Evolutionary conservation across 495 filamentous ascomycete genomes (phyloP), one percentile per base, ranked within the genome.

Genomic region (Aspergillus diversus): DNA sequence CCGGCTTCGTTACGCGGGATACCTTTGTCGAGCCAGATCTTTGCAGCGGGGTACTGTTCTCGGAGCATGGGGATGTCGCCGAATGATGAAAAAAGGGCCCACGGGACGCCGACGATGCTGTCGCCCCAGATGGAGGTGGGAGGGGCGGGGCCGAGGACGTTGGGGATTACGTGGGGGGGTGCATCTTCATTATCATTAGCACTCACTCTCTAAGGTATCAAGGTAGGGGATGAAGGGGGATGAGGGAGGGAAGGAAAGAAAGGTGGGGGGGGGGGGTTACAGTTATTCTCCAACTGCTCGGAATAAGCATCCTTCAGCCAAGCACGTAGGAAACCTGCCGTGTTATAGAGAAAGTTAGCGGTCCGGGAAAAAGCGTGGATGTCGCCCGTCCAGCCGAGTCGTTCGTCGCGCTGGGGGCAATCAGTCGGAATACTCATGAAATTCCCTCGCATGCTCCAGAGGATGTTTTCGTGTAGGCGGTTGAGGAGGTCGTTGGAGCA

Each of bases 351-450:
- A 62, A 80, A 85, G 58, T 76, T 81, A 0, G 83, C 81, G 0
- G 81, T 80, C 0, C 81, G 81, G 0, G 74, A 68, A 63, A 87
- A 87, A 9, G 81, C 76, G 57, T 83, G 78, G 13, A 79, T 76
- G 61, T 87, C 83, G 7, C 83, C 84, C 0, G 84, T 85, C 84
- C 84, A 87, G 5, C 84, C 84, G 1, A 87, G 66, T 2, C 84
- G 77, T 66, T 87, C 84, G 57, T 87, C 84, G 16, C 84, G 75
- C 63, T 85, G 81, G 0, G 83, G 82, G 58, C 84, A 86, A 56
- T 87, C 84, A 0, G 81, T 86, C 4, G 84, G 84, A 0, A 86
- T 70, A 34, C 71, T 73, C 63, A 87, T 70, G 58, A 87, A 87
- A 54, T 87, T 87, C 0, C 83, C 81, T 13, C 77, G 79, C 80